phyloP scores from a whole-genome alignment of 345 rosid genomes.

The Moricandia moricandioides region DNA sequence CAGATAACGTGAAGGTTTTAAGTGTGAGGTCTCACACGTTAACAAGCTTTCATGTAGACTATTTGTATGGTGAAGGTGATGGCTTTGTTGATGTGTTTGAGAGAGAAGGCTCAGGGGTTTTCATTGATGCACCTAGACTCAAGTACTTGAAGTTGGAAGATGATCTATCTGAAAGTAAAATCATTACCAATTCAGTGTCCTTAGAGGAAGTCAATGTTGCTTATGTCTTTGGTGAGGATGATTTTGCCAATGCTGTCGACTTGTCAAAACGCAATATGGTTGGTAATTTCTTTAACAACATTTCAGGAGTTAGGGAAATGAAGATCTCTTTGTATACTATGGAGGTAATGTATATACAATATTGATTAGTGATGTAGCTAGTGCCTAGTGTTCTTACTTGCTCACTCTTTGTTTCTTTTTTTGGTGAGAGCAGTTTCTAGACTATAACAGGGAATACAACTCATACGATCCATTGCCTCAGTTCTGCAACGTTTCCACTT shows the following conservation, averaged over 20 bases:
- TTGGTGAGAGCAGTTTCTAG: conserved; percentile 14
- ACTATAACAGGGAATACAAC: background rate
- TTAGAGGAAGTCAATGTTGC: conserved; percentile 12
- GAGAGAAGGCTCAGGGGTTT: background rate
- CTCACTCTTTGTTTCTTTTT: background rate
- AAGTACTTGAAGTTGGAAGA: conserved; percentile 14
- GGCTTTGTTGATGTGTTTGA: background rate
- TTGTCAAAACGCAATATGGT: conserved; percentile 20
- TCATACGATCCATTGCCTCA: background rate
- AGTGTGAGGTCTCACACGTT: conserved; percentile 22
- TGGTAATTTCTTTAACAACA: background rate
- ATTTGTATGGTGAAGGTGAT: background rate
- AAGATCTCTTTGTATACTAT: background rate
- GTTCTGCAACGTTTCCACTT: conserved; percentile 11
- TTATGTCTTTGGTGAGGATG: conserved; percentile 3
- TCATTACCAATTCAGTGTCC: conserved; percentile 14
- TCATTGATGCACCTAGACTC: conserved; percentile 22
- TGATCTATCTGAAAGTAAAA: background rate
- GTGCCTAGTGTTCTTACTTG: background rate
- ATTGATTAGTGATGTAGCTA: background rate
- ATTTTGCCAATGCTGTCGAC: background rate
- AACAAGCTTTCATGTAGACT: background rate
- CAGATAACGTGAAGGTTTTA: conserved; percentile 10
- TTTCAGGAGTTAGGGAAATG: conserved; percentile 17
- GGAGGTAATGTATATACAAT: conserved; percentile 2